These are phyloP conservation scores for Chaetomiaceae sp. DNA, from an alignment of 2,329 filamentous ascomycete genomes.

Conservation along the genomic window DNA sequence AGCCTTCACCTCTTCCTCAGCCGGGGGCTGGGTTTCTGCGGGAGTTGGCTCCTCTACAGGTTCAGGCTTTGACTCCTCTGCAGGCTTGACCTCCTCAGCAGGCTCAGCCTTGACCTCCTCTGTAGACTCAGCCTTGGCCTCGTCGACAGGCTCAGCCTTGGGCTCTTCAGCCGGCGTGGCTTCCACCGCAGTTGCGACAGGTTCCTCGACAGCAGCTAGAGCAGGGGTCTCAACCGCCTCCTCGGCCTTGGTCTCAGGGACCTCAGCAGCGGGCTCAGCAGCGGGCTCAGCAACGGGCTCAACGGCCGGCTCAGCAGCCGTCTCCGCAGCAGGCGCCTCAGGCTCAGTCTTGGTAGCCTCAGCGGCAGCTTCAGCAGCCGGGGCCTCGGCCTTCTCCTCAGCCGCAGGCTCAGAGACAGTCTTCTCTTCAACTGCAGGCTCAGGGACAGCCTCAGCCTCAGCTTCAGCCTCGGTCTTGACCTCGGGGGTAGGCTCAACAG, in stretches of 20 bases:
- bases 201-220: background rate
- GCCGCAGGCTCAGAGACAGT: background rate
- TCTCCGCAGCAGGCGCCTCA: background rate
- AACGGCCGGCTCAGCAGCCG: background rate
- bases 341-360: conserved; percentile 2
- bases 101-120: background rate
- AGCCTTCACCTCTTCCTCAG: background rate
- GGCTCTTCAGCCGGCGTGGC: background rate
- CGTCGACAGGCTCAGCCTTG: background rate
- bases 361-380: background rate
- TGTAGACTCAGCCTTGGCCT: conserved; percentile 4
- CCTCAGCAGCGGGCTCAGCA: background rate
- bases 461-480: background rate
- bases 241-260: background rate
- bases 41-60: too few relatives aligned
- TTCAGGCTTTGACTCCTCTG: conserved; percentile 3
- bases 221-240: background rate
- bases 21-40: too few relatives aligned
- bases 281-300: background rate
- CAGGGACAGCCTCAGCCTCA: conserved; percentile 2
- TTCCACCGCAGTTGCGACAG: background rate
- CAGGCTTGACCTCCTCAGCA: background rate
- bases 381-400: background rate
- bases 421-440: background rate
- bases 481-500: background rate